Conservation (phyloP, 305 asterid species). For the Fraxinus paxiana region DNA sequence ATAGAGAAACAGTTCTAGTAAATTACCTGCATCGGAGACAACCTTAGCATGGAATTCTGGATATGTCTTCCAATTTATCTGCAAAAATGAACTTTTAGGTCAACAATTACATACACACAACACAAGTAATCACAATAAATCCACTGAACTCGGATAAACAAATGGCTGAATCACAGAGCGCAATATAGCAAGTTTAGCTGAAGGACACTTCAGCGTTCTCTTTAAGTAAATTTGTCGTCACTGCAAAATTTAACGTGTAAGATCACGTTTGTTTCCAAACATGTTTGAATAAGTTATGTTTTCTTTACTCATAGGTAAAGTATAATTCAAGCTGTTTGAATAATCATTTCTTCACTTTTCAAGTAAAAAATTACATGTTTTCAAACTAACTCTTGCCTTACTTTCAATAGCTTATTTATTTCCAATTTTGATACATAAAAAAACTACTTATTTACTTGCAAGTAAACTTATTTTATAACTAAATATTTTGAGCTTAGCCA, state of each 20-base stretch:
- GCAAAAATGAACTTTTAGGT: conserved; percentile 18
- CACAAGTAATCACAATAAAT: neutral
- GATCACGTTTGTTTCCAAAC: neutral
- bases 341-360: neutral
- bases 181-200: neutral
- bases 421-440: neutral
- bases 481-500: neutral
- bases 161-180: neutral
- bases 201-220: neutral
- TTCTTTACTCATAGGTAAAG: neutral
- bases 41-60: conserved; percentile 39
- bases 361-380: neutral
- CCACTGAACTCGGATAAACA: neutral
- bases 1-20: conserved; percentile 15
- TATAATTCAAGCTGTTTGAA: neutral
- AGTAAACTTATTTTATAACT: neutral
- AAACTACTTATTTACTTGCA: neutral
- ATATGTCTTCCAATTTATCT: conserved; percentile 53
- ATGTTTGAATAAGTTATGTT: neutral
- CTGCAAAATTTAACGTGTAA: neutral
- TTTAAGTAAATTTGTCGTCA: neutral
- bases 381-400: neutral
- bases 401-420: neutral
- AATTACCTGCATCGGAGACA: conserved; percentile 32
- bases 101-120: conserved; percentile 5